Base-by-base conservation (phyloP, 352 stramenopile genomes). In the Lagenidium giganteum region DNA sequence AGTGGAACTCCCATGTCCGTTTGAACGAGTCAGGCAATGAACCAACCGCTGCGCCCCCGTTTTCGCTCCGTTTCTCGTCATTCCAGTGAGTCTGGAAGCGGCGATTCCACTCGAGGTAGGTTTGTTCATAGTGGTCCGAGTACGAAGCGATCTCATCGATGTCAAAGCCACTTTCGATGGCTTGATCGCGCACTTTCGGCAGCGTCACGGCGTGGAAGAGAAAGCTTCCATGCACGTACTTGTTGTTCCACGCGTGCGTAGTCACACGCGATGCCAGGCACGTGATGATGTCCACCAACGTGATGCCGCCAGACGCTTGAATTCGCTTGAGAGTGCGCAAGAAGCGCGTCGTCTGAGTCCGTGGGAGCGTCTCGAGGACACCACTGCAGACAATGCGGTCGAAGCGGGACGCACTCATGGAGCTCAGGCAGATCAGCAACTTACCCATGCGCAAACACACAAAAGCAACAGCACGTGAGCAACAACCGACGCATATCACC, bases 1-100 rank as follows among this genome's bases (percentile, higher is more conserved):
- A 44, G 45, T 95, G 94, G 51, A 95, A 94, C 51, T 94, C 80
- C 79, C 80, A 95, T 23, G 77, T 91, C 28, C 85, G 76, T 37
- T 82, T 73, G 38, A 93, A 95, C 4, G 75, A 88, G 36, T 87
- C 64, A 3, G 80, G 80, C 13, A 90, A 51, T 17, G 64, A 80
- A 16, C 53, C 54, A 0, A 44, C 36, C 3, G 26, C 39, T 42
- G 32, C 41, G 17, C 44, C 54, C 22, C 31, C 31, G 21, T 69
- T 54, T 4, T 69, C 47, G 16, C 54, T 57, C n/a, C n/a, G n/a
- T 17, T 42, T 47, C 13, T 23, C 14, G 11, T 22, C 45, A 9
- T 40, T 39, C 64, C 72, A 87, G 29, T 60, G 64, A 4, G 57
- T 57, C 49, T 90, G 64, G 50, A 95, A 95, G 50, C 64, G 72